Evolutionary conservation across 176 grass and related monocot genomes (phyloP), one percentile per base, ranked within the genome.

Genomic region (Elaeis guineensis): DNA sequence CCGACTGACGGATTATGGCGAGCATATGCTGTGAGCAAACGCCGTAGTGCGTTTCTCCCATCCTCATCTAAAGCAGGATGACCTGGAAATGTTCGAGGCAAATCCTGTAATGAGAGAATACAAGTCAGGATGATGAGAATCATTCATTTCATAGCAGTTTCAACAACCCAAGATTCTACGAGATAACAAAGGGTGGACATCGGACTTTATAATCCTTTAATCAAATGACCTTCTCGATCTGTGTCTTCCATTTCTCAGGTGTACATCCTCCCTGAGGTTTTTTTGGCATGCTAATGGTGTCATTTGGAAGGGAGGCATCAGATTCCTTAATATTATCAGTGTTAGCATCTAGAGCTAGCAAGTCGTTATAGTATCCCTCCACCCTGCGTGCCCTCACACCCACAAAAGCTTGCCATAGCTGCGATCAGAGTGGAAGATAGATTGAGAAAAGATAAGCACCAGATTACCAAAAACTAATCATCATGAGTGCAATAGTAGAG

Each of bases 391-490:
- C 53, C 55, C 74, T 63, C 54, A 80, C 87, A 72, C 84, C 87
- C 30, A 91, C 84, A 78, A 97, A 97, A 44, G 87, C 93, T 97
- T 97, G 93, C 93, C 93, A 97, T 59, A 97, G 75, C 93, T 97
- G 79, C 63, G 85, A 72, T 51, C 17, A 58, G 17, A 75, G 5
- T 19, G 63, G 17, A 16, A 32, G 17, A 44, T 44, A 44, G 35
- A 44, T 14, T 44, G 35, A 44, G 9, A 44, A 12, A 14, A 44
- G 35, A 44, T 11, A 44, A 35, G 7, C 8, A 44, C 15, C 9
- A 62, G 51, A 28, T 19, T 23, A 16, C 49, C n/a, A 6, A 59
- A 64, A 51, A 69, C 21, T 52, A 78, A 83, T 4, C 56, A 54
- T 70, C 56, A 54, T 70, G 22, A 73, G 30, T 64, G 58, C 61